Evolutionary conservation across 192 early-diverging fungal genomes (phyloP), one percentile per base, ranked within the genome.

Genomic region (Coemansia nantahalensis): DNA sequence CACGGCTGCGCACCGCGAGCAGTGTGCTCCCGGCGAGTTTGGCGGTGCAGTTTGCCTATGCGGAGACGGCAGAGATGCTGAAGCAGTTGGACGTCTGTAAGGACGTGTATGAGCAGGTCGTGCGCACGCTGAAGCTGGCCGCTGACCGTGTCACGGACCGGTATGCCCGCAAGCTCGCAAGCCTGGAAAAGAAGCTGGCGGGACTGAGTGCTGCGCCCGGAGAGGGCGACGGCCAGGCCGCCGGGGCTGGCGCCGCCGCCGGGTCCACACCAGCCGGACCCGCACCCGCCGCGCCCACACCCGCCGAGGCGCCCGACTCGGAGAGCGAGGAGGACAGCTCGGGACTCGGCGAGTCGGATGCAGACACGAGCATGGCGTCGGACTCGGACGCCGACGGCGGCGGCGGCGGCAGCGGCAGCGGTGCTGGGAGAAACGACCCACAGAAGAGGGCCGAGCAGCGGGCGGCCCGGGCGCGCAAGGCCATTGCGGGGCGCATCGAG

Each of bases 31-130:
- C 56, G 8, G 22, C 19, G 22, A 89, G 87, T 59, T 62, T 86
- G 38, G 62, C 86, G 12, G 77, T 90, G 23, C 83, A 87, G 50
- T 88, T 90, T 58, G 80, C 82, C 4, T 87, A 86, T 51, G 86
- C 84, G 2, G 86, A 90, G 51, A 50, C 84, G 53, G 80, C 83
- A 23, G 88, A 90, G 48, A 64, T 68, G 14, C 74, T 75, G 32
- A 86, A 83, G 49, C 77, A 85, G 52, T 54, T 78, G 16, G 60
- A 68, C 18, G 79, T 82, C 24, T 73, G 81, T 39, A 69, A 78
- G 28, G 50, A 78, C 18, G 62, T 81, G 5, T 86, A 82, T 54
- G 84, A 87, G 51, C 24, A 57, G 10, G 45, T 77, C 10, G 48
- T 71, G 6, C 48, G 45, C 19, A 38, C 44, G 17, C 47, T 55